Base-by-base conservation (phyloP, 768 basidiomycete genomes). In the Tylopilus balloui region DNA sequence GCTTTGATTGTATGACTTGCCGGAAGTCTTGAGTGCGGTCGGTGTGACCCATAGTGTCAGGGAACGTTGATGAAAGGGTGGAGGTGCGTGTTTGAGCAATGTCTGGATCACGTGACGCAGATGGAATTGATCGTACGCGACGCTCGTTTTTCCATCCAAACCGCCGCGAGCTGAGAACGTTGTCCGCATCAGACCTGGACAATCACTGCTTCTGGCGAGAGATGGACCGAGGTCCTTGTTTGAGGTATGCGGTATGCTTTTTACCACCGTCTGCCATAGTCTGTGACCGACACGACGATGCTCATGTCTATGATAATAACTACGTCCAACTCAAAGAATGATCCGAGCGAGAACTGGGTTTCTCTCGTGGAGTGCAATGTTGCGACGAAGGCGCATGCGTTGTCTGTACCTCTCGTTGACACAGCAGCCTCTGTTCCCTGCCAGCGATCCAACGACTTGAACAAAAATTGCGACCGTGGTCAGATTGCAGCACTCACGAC, bases 1-100 rank as follows among this genome's bases (percentile, higher is more conserved):
- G 71, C 59, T 77, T 78, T 51, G 79, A 75, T 42, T 71, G 63
- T 32, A 86, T 58, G 38, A 73, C 60, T 51, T 76, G 65, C 51
- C 74, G 72, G 59, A 90, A 88, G 55, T 84, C 81, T 29, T 69
- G 58, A 17, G 87, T 89, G 29, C 82, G 76, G 70, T 86, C 72
- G 49, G 57, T 69, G 61, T 73, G 75, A 29, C 79, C 76, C 85
- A 86, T 86, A 27, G 43, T 14, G 57, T 34, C 43, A 34, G 39
- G 34, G 31, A 43, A 51, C n/a, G 15, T 42, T 23, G 31, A 34
- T 25, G 17, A 36, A 12, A 21, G 15, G 47, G n/a, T 36, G 12
- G 34, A 15, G 20, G 17, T 17, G 44, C 5, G 34, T 48, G 46
- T 21, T n/a, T 6, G n/a, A n/a, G 32, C 31, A 4, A 32, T 32